Percentiles rank a stretch among this genome's conserved stretches.
Evolutionary conservation across 140 eudicot genomes (phyloP).

Genomic region (Cichorium intybus): DNA sequence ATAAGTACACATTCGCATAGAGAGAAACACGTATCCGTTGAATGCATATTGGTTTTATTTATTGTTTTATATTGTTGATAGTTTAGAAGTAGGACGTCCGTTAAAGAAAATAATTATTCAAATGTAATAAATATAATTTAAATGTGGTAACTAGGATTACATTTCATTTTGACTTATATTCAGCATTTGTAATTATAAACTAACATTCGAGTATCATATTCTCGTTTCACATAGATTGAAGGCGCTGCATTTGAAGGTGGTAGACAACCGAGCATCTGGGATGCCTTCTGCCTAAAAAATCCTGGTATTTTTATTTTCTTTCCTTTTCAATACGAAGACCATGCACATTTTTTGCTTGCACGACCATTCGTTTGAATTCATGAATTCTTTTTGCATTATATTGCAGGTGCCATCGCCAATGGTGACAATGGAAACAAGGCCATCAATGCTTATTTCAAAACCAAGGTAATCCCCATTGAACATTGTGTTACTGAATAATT

Average conservation of each 20-base stretch:
- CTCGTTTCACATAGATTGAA: slow-evolving; percentile 23
- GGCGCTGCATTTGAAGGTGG: slow-evolving; percentile 39
- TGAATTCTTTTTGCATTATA: neutral
- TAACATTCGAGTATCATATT: neutral
- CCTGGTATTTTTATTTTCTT: slow-evolving; percentile 13
- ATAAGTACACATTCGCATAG: too few species aligned
- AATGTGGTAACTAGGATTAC: too few species aligned
- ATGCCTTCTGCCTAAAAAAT: slow-evolving; percentile 25
- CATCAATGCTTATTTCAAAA: slow-evolving; percentile 25
- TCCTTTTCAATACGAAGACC: neutral
- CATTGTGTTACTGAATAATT: too few species aligned
- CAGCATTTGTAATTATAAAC: too few species aligned
- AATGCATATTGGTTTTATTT: too few species aligned
- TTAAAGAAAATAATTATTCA: too few species aligned
- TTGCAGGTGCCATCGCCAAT: slow-evolving; percentile 15
- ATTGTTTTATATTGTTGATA: too few species aligned
- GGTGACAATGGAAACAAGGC: slow-evolving; percentile 37
- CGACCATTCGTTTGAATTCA: too few species aligned
- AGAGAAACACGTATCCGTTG: too few species aligned
- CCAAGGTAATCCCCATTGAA: slow-evolving; percentile 11
- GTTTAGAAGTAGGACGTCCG: too few species aligned
- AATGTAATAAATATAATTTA: too few species aligned
- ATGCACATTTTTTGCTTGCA: neutral
- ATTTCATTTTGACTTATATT: too few species aligned
- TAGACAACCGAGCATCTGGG: slow-evolving; percentile 32